phyloP scores from a whole-genome alignment of 2,329 filamentous ascomycete genomes.

The Dactylella cylindrospora region DNA sequence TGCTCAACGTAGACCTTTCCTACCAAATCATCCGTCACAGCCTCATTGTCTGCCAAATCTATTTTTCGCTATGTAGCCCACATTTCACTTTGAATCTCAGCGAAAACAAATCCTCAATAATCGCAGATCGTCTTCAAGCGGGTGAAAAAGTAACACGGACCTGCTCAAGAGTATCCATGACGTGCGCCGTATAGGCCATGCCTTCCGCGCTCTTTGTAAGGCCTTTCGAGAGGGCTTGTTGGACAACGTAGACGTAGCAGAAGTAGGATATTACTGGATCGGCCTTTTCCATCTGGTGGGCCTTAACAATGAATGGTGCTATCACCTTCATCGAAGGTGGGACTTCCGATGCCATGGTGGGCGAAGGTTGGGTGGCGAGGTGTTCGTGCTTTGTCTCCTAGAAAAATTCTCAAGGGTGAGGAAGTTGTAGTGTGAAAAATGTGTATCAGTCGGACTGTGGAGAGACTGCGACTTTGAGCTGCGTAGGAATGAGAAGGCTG shows the following conservation, averaged over 20 bases:
- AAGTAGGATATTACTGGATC: conserved; percentile 93
- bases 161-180: conserved; percentile 91
- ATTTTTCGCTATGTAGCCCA: conserved; percentile 44
- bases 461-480: too few species aligned
- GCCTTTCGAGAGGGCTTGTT: conserved; percentile 78
- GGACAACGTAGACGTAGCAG: conserved; percentile 92
- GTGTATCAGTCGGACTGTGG: too few species aligned
- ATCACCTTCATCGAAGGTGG: conserved; percentile 75
- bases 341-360: conserved; percentile 69
- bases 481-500: too few species aligned
- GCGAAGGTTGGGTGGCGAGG: not conserved
- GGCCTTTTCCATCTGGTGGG: conserved; percentile 76
- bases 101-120: not conserved
- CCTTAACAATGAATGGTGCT: conserved; percentile 78
- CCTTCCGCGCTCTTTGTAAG: conserved; percentile 81
- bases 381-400: too few species aligned
- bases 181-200: conserved; percentile 72
- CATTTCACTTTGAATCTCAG: conserved; percentile 10
- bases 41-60: conserved; percentile 67
- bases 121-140: conserved; percentile 8
- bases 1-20: conserved; percentile 92
- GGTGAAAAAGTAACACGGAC: conserved; percentile 53
- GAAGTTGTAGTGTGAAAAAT: too few species aligned
- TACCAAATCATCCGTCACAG: conserved; percentile 78
- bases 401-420: too few species aligned